These are phyloP conservation scores for Sugiyamaella smithiae DNA, from an alignment of 805 yeast genomes.

Conservation along the genomic window DNA sequence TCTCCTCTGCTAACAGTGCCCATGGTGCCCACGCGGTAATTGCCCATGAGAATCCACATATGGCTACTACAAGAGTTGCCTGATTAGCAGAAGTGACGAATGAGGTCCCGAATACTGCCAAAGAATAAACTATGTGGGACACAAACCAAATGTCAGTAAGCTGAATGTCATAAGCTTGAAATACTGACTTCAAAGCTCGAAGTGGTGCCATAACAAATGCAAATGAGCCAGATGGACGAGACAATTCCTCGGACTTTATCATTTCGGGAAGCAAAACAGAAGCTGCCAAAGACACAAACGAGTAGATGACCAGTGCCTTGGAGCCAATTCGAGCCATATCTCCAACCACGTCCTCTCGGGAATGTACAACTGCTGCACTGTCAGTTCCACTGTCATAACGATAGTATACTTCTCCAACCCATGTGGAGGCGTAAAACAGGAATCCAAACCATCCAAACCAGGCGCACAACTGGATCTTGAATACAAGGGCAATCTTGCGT, in stretches of 20 bases:
- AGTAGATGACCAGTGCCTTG: slow-evolving; percentile 38
- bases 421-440: slow-evolving; percentile 63
- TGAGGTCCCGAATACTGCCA: slow-evolving; percentile 48
- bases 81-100: slow-evolving; percentile 40
- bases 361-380: neutral
- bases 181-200: neutral
- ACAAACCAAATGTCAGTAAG: slow-evolving; percentile 44
- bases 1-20: slow-evolving; percentile 53
- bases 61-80: slow-evolving; percentile 50
- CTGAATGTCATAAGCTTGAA: slow-evolving; percentile 1
- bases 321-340: slow-evolving; percentile 36
- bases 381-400: slow-evolving; percentile 25
- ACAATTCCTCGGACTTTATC: neutral
- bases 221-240: neutral
- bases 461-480: slow-evolving; percentile 58
- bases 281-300: slow-evolving; percentile 46
- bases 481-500: slow-evolving; percentile 48
- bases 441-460: slow-evolving; percentile 72
- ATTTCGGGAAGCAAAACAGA: slow-evolving; percentile 26
- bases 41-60: slow-evolving; percentile 66
- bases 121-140: slow-evolving; percentile 52
- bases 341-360: slow-evolving; percentile 33
- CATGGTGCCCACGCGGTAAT: slow-evolving; percentile 68
- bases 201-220: neutral
- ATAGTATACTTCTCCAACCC: slow-evolving; percentile 59